A percentile compares a stretch with the other conserved stretches of the same genome.
phyloP scores from a whole-genome alignment of 768 basidiomycete species.

The Mycena alexandri region DNA sequence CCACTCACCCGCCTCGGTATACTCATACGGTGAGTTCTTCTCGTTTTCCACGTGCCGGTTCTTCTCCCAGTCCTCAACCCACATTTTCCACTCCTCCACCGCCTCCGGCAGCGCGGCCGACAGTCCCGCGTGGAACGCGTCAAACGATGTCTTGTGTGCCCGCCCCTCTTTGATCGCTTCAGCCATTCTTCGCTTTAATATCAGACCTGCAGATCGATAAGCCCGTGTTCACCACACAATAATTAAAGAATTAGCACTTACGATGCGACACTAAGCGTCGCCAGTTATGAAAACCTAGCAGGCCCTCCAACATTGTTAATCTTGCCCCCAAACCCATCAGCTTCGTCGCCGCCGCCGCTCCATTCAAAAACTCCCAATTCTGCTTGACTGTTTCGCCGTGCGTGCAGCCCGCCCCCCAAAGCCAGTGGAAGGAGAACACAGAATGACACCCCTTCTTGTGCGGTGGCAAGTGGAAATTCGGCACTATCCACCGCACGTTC shows the following conservation, averaged over 20 bases:
- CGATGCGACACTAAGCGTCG: background rate
- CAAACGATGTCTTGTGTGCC: conserved; percentile 24
- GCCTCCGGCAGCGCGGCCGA: too few species aligned
- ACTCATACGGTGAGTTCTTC: background rate
- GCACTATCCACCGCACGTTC: conserved; percentile 23
- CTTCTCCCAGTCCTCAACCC: conserved; percentile 6
- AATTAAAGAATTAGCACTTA: too few species aligned
- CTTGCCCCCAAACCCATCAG: conserved; percentile 36
- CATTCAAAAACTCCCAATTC: conserved; percentile 37
- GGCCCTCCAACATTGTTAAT: background rate
- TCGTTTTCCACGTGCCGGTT: background rate
- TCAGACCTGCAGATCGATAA: too few species aligned
- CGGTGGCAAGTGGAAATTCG: conserved; percentile 40
- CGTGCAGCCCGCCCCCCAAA: conserved; percentile 34
- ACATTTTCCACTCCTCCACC: conserved; percentile 3
- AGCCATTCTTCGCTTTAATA: background rate
- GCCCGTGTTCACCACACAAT: too few species aligned
- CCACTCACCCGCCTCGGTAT: background rate
- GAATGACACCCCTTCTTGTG: conserved; percentile 37
- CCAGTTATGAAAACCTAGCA: conserved; percentile 15
- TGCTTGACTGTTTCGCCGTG: conserved; percentile 42
- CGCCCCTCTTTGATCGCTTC: conserved; percentile 27
- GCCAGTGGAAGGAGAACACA: conserved; percentile 4
- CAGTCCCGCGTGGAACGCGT: background rate
- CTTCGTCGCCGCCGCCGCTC: conserved; percentile 24